Evolutionary conservation across 495 filamentous ascomycete genomes (phyloP).

Genomic region (Trichodelitschia bisporula): DNA sequence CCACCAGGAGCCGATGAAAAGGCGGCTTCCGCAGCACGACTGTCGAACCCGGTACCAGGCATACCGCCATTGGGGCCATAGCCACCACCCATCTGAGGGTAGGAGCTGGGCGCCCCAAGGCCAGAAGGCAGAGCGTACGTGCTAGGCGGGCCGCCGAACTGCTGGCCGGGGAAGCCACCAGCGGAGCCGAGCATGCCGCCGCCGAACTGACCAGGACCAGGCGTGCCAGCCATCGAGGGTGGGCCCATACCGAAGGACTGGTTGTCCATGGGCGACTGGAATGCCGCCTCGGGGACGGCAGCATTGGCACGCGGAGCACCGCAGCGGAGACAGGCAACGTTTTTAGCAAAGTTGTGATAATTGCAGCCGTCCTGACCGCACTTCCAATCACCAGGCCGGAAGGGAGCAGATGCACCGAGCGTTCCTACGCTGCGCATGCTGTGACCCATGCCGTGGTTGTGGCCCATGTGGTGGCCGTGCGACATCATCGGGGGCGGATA

Average conservation of each 20-base stretch:
- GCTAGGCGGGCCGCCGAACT: constrained; percentile 70
- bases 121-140: constrained; percentile 83
- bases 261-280: constrained; percentile 72
- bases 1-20: constrained; percentile 68
- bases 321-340: constrained; percentile 88
- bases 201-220: constrained; percentile 61
- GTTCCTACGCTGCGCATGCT: constrained; percentile 41
- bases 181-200: constrained; percentile 46
- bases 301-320: constrained; percentile 84
- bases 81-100: constrained; percentile 48
- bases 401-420: constrained; percentile 73
- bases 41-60: constrained; percentile 57
- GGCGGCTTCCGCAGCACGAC: constrained; percentile 76
- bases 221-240: constrained; percentile 56
- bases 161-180: constrained; percentile 52
- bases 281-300: constrained; percentile 69
- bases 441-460: constrained; percentile 49
- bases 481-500: constrained; percentile 65
- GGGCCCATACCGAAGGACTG: constrained; percentile 47
- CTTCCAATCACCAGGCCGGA: constrained; percentile 97
- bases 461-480: constrained; percentile 54
- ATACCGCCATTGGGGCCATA: constrained; percentile 24
- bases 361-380: constrained; percentile 94
- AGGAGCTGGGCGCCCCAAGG: constrained; percentile 55
- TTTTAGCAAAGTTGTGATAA: constrained; percentile 99